These are phyloP conservation scores for Colletotrichum liaoningense DNA, from an alignment of 2,329 filamentous ascomycete genomes.

Conservation along the genomic window DNA sequence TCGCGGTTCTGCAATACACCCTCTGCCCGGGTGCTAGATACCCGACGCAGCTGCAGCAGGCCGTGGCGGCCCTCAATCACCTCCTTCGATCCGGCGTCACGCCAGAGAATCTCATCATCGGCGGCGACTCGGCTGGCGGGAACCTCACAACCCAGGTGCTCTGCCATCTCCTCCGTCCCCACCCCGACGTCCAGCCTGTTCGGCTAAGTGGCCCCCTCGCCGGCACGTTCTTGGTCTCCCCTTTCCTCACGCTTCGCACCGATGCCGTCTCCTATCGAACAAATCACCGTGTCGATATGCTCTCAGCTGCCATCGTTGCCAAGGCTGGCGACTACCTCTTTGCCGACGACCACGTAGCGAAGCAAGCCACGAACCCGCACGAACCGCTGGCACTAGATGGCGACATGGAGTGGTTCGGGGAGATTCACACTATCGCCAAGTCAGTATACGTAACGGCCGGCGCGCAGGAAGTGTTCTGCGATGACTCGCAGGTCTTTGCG, in stretches of 20 bases:
- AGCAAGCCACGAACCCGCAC: neutral
- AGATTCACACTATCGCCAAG: neutral
- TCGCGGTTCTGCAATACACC: constrained; percentile 49
- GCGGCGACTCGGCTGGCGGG: neutral
- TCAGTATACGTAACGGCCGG: neutral
- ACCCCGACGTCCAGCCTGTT: neutral
- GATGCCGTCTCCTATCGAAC: neutral
- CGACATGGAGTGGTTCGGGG: constrained; percentile 1
- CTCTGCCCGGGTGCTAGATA: constrained; percentile 44
- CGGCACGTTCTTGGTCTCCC: constrained; percentile 2
- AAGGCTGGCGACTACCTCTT: neutral
- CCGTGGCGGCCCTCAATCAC: constrained; percentile 27
- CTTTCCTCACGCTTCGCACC: neutral
- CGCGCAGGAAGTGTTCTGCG: neutral
- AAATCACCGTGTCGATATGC: constrained; percentile 2
- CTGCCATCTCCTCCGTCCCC: neutral
- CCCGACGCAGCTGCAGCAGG: constrained; percentile 47
- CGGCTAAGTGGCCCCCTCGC: neutral
- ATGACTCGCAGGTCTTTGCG: neutral
- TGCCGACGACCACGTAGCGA: neutral
- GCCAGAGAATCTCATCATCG: neutral
- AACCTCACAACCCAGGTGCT: neutral
- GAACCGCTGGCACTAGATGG: neutral
- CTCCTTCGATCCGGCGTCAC: neutral
- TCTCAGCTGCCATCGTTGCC: neutral